Evolutionary conservation across 2,329 filamentous ascomycete species (phyloP).

Genomic region (Exserohilum rostratum): DNA sequence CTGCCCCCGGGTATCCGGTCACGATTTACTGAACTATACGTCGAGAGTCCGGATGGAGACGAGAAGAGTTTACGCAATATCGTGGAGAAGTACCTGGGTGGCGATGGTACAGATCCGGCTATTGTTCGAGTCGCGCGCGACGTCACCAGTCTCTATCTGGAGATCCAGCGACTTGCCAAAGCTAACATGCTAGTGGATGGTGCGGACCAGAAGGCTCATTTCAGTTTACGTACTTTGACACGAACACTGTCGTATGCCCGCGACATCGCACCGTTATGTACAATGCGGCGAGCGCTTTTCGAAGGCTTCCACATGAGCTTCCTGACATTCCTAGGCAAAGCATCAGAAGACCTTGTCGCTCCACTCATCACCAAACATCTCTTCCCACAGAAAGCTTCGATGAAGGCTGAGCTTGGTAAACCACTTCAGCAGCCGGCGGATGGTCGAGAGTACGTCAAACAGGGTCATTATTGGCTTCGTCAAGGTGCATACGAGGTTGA

Average conservation of each 20-base stretch:
- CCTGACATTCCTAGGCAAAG: slow-evolving; percentile 80
- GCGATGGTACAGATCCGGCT: slow-evolving; percentile 69
- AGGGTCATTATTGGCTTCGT: slow-evolving; percentile 89
- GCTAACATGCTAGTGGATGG: slow-evolving; percentile 90
- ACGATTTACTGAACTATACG: slow-evolving; percentile 94
- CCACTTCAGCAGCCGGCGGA: slow-evolving; percentile 79
- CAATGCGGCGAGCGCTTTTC: slow-evolving; percentile 81
- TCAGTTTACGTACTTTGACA: slow-evolving; percentile 92
- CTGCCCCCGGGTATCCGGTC: slow-evolving; percentile 86
- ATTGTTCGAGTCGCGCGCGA: slow-evolving; percentile 73
- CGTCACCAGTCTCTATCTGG: slow-evolving; percentile 84
- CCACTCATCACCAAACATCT: slow-evolving; percentile 83
- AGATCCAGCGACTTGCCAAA: slow-evolving; percentile 80
- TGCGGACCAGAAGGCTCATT: slow-evolving; percentile 93
- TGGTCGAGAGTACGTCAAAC: slow-evolving; percentile 78
- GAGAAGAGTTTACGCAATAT: slow-evolving; percentile 85
- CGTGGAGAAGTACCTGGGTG: slow-evolving; percentile 84
- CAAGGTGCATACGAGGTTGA: slow-evolving; percentile 71
- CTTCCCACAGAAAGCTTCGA: slow-evolving; percentile 71
- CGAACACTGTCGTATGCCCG: slow-evolving; percentile 87
- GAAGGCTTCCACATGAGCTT: slow-evolving; percentile 99
- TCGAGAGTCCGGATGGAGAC: slow-evolving; percentile 86
- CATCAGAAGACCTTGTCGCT: slow-evolving; percentile 78
- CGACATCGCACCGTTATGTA: slow-evolving; percentile 83
- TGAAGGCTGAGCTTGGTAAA: slow-evolving; percentile 76